These are phyloP conservation scores for Hemisphaericaspora xylofermentans DNA, from an alignment of 1,139 yeast species.

Conservation along the genomic window DNA sequence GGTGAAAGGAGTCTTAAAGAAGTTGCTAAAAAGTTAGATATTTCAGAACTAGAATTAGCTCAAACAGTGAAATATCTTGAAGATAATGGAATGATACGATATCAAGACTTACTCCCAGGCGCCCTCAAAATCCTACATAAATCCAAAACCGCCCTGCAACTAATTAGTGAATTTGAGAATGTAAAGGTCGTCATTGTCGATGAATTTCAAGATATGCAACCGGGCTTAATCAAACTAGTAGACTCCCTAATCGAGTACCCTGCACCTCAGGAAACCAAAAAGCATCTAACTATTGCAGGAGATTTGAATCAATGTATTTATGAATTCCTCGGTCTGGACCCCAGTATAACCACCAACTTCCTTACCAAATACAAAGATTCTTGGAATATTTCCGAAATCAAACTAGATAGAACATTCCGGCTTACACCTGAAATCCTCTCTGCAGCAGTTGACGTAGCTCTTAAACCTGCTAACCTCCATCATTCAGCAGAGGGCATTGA, in stretches of 20 bases:
- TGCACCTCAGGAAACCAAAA: slow-evolving; percentile 21
- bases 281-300: slow-evolving; percentile 68
- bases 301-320: slow-evolving; percentile 75
- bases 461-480: slow-evolving; percentile 13
- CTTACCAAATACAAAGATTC: slow-evolving; percentile 20
- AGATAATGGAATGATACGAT: slow-evolving; percentile 35
- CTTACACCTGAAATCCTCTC: slow-evolving; percentile 55
- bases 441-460: slow-evolving; percentile 35
- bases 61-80: slow-evolving; percentile 24
- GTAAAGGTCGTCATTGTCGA: slow-evolving; percentile 56
- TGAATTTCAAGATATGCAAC: slow-evolving; percentile 74
- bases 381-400: slow-evolving; percentile 24
- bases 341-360: slow-evolving; percentile 27
- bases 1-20: slow-evolving; percentile 23
- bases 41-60: slow-evolving; percentile 23
- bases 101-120: slow-evolving; percentile 34
- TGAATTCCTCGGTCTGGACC: slow-evolving; percentile 58
- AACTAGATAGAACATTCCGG: slow-evolving; percentile 54
- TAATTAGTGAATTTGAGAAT: slow-evolving; percentile 25
- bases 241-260: slow-evolving; percentile 35
- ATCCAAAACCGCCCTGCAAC: slow-evolving; percentile 5
- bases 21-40: slow-evolving; percentile 24
- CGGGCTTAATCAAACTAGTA: slow-evolving; percentile 48
- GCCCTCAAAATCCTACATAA: slow-evolving; percentile 26
- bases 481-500: slow-evolving; percentile 7